A percentile compares a stretch with the other conserved stretches of the same genome.
These are phyloP conservation scores for Micractinium sp. DNA, from an alignment of 139 green algal genomes.

Conservation along the genomic window DNA sequence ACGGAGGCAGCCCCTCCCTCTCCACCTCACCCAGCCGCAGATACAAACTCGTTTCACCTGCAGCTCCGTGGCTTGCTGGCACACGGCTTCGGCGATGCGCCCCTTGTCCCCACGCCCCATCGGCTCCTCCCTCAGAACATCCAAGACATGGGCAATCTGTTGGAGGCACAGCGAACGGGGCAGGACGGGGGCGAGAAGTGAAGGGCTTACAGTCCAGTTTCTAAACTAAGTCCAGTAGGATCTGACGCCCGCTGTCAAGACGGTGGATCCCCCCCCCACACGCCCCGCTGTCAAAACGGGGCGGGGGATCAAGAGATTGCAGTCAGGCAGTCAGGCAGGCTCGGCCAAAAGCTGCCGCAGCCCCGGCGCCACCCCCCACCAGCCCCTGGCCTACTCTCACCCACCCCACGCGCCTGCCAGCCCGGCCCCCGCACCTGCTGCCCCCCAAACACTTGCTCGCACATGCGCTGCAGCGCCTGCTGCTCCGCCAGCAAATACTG, in stretches of 20 bases:
- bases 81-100: conserved; percentile 28
- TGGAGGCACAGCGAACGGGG: neutral
- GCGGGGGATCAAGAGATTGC: too few relatives aligned
- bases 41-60: neutral
- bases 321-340: neutral
- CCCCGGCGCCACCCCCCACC: neutral
- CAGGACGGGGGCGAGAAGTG: neutral
- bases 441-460: neutral
- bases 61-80: conserved; percentile 26
- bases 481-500: conserved; percentile 25
- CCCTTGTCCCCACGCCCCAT: conserved; percentile 30
- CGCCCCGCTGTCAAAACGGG: neutral
- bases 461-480: conserved; percentile 1
- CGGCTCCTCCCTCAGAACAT: conserved; percentile 26
- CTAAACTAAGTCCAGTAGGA: neutral
- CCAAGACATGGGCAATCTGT: conserved; percentile 16
- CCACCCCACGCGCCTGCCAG: neutral
- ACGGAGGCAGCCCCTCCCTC: neutral
- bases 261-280: neutral
- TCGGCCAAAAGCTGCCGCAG: too few relatives aligned
- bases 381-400: neutral
- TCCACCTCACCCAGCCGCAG: neutral
- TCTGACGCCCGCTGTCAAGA: too few relatives aligned
- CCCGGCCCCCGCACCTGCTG: conserved; percentile 1
- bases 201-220: too few relatives aligned